Evolutionary conservation across 1,284 basidiomycete genomes (phyloP).

Genomic region (Laetiporus sulphureus): DNA sequence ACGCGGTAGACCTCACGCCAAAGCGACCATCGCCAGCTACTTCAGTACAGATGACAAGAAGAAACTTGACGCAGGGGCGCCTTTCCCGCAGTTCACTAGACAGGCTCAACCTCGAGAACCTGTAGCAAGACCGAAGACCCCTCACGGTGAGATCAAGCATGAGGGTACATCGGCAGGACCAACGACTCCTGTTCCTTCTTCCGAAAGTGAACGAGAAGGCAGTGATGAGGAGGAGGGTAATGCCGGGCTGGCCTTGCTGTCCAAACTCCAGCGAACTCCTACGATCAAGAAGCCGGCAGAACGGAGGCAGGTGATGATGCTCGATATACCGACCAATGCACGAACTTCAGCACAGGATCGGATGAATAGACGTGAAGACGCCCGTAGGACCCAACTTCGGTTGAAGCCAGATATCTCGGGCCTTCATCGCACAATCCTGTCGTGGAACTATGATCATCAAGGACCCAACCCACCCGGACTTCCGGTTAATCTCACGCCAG

Average conservation of each 20-base stretch:
- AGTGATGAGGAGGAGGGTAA: slow-evolving; percentile 49
- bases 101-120: slow-evolving; percentile 4
- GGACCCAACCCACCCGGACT: slow-evolving; percentile 53
- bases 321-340: slow-evolving; percentile 47
- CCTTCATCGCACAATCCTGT: slow-evolving; percentile 77
- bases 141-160: slow-evolving; percentile 8
- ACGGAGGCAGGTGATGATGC: slow-evolving; percentile 64
- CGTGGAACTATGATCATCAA: slow-evolving; percentile 79
- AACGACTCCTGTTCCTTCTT: slow-evolving; percentile 27
- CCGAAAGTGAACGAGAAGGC: slow-evolving; percentile 30
- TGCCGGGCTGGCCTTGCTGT: slow-evolving; percentile 57
- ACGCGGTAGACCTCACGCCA: slow-evolving; percentile 6
- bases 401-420: slow-evolving; percentile 79
- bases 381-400: slow-evolving; percentile 59
- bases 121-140: neutral
- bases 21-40: slow-evolving; percentile 20
- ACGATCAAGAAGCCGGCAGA: slow-evolving; percentile 49
- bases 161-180: slow-evolving; percentile 6
- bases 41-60: slow-evolving; percentile 33
- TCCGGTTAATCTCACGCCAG: slow-evolving; percentile 29
- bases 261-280: slow-evolving; percentile 57
- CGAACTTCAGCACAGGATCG: slow-evolving; percentile 42
- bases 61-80: slow-evolving; percentile 26
- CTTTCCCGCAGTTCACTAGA: slow-evolving; percentile 13
- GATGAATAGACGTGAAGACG: slow-evolving; percentile 51